phyloP scores from a whole-genome alignment of 2,329 filamentous ascomycete genomes.

The Claviceps pazoutovae region DNA sequence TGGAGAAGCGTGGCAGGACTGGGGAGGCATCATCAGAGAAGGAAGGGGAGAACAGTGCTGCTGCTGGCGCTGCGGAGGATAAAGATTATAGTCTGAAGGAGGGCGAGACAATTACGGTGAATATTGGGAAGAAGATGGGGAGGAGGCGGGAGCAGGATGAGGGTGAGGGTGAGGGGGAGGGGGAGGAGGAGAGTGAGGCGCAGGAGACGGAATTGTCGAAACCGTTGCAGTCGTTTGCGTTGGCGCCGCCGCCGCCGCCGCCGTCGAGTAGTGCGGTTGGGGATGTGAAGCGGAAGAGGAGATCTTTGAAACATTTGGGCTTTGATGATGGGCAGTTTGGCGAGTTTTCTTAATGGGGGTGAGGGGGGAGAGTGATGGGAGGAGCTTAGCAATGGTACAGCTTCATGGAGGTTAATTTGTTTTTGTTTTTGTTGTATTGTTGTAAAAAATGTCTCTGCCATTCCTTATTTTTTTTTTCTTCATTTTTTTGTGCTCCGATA shows the following conservation, averaged over 20 bases:
- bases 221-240: slow-evolving; percentile 47
- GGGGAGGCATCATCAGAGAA: slow-evolving; percentile 20
- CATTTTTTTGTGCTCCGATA: background rate
- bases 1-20: slow-evolving; percentile 30
- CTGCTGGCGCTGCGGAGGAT: background rate
- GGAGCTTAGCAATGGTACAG: too few relatives aligned
- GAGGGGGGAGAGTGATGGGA: background rate
- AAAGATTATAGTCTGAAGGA: slow-evolving; percentile 78
- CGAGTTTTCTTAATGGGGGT: slow-evolving; percentile 49
- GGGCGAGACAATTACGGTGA: slow-evolving; percentile 77
- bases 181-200: background rate
- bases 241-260: slow-evolving; percentile 53
- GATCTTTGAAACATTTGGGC: slow-evolving; percentile 50
- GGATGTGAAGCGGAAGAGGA: slow-evolving; percentile 46
- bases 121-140: slow-evolving; percentile 46
- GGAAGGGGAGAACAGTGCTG: slow-evolving; percentile 14
- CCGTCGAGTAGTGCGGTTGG: slow-evolving; percentile 38
- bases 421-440: background rate
- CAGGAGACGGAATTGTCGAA: slow-evolving; percentile 11
- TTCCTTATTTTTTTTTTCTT: background rate
- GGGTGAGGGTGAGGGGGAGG: background rate
- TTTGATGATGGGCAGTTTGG: slow-evolving; percentile 85
- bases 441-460: too few relatives aligned
- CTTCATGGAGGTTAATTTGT: background rate
- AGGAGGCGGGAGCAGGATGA: slow-evolving; percentile 26